Base-by-base conservation (phyloP, 1,139 yeast species). In the Debaryomycetaceae sp. region DNA sequence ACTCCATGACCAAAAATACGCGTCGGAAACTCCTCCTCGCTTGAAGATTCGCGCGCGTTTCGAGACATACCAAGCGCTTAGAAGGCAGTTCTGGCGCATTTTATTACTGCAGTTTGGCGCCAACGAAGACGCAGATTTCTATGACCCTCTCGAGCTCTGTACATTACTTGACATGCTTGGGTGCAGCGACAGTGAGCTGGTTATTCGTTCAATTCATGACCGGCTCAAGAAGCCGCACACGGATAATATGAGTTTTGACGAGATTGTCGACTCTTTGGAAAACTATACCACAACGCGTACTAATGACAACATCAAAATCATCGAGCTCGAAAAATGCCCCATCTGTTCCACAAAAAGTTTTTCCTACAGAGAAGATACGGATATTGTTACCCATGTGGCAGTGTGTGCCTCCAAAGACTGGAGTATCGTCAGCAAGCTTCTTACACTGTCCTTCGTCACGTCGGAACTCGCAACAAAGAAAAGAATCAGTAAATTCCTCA, bases 401-500 rank as follows among this genome's bases (percentile, higher is more conserved):
- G 73, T 85, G 2, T 90, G 98, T 53, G 77, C 85, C 0, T 74
- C 82, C 15, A 76, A 76, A 36, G 82, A 78, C 40, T 80, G 87
- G 78, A 72, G 78, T 31, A 67, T 76, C 27, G 80, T 77, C 22
- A 73, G 75, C 37, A 73, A 77, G 39, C 49, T 81, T 13, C 53
- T 82, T 24, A 73, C 76, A 34, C 73, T 83, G 4, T 65, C 79
- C 2, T 87, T 75, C 47, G 90, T 83, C 2, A 74, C 95, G 0
- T 73, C 92, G 0, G 78, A 74, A 32, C 73, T 79, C 39, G 97
- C 97, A 0, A 72, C 90, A 3, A 77, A 82, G 41, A 72, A 90
- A 37, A 86, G 97, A 97, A 83, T 81, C 42, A 69, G 87, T 4
- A 85, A 81, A 44, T 70, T 81, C 3, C 60, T 86, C 35, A 80